Evolutionary conservation across 352 stramenopile species (phyloP), one percentile per base, ranked within the genome.

Genomic region (Globisporangium uncinulatum): DNA sequence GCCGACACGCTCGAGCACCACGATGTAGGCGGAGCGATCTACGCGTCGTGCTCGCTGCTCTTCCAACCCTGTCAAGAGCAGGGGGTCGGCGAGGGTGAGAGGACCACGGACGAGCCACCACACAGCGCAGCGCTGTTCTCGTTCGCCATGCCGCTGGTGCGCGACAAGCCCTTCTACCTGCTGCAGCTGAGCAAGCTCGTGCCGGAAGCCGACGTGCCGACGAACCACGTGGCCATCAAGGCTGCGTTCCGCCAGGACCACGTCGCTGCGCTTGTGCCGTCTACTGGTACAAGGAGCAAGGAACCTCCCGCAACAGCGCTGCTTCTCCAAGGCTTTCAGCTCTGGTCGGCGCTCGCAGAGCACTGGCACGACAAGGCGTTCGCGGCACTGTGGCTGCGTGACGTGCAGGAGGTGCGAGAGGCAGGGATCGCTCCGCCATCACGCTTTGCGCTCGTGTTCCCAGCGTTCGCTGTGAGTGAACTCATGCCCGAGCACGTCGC

Each of bases 171-270:
- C 8, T 67, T 76, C 44, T 34, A 76, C 9, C 43, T 81, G 1
- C 62, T 65, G 61, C 72, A 79, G 17, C 54, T 81, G 19, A 70
- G 70, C 37, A 56, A 63, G 45, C 58, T 69, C 29, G 39, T 81
- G 21, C 54, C 65, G 31, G 67, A 67, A 54, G 24, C 21, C n/a
- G 61, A 74, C 17, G 65, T 59, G 6, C 54, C 61, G 32, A 63
- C 59, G 19, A 76, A 66, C 50, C 63, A 76, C 65, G 52, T 69
- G 67, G 64, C 61, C 4, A 65, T 80, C 31, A 59, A 67, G 39
- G 54, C 69, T 44, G 61, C 56, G 17, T 80, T 80, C 31, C 69
- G 69, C 29, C 71, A 80, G 64, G 63, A 64, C 7, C 69, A 80
- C 20, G 66, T 69, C 3, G 50, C 58, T 5, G 57, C 60, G 24